These are phyloP conservation scores for Arthroderma sp. DNA, from an alignment of 2,329 filamentous ascomycete species.

Conservation along the genomic window DNA sequence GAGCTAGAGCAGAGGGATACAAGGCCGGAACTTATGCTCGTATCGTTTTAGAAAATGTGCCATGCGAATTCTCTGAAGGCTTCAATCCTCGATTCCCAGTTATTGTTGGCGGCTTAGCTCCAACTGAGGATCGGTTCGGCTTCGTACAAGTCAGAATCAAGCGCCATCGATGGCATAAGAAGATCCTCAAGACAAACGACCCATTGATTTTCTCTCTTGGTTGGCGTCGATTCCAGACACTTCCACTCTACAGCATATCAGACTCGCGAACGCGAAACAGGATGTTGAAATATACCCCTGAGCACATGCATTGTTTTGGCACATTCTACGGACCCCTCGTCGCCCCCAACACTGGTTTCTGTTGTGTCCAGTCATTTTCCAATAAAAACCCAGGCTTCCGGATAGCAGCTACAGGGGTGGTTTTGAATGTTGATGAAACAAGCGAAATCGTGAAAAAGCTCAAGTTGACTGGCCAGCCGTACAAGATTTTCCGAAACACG, in stretches of 20 bases:
- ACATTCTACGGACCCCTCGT: constrained; percentile 93
- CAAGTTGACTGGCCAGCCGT: constrained; percentile 82
- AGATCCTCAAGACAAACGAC: constrained; percentile 96
- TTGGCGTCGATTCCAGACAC: constrained; percentile 85
- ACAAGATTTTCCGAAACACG: constrained; percentile 99
- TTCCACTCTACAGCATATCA: constrained; percentile 88
- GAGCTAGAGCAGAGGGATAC: constrained; percentile 75
- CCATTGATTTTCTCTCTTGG: constrained; percentile 93
- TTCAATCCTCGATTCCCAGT: constrained; percentile 76
- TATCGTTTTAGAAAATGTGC: constrained; percentile 76
- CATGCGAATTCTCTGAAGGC: constrained; percentile 72
- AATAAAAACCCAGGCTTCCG: constrained; percentile 79
- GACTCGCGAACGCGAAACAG: constrained; percentile 87
- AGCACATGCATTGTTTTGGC: constrained; percentile 98
- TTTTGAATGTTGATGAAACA: constrained; percentile 85
- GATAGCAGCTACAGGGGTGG: constrained; percentile 85
- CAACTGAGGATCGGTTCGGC: constrained; percentile 90
- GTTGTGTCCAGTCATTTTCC: constrained; percentile 79
- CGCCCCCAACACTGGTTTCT: constrained; percentile 91
- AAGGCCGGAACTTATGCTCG: constrained; percentile 87
- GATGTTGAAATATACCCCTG: constrained; percentile 97
- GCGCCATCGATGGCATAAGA: constrained; percentile 96
- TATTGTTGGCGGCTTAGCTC: constrained; percentile 77
- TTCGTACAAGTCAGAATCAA: constrained; percentile 95
- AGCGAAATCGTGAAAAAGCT: constrained; percentile 99